Conservation (phyloP, 2,329 filamentous ascomycete species). For the Botryotinia calthae region DNA sequence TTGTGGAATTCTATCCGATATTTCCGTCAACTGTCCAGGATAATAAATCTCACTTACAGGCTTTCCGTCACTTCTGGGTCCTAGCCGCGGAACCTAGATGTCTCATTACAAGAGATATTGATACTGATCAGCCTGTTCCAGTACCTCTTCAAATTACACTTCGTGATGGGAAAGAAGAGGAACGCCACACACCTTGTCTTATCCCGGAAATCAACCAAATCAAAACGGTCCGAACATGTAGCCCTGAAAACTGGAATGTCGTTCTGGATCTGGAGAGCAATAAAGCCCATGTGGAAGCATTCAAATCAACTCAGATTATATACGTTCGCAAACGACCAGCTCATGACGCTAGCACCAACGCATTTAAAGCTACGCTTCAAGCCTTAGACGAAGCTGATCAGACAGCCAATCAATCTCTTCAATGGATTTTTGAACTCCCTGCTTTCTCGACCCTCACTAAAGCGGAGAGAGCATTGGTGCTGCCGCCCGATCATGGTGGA, state of each 20-base stretch:
- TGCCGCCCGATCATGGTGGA: constrained; percentile 45
- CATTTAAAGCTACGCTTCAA: constrained; percentile 62
- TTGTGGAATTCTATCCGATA: constrained; percentile 91
- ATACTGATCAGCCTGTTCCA: constrained; percentile 75
- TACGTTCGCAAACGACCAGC: constrained; percentile 59
- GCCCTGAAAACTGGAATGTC: constrained; percentile 65
- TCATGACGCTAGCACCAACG: constrained; percentile 52
- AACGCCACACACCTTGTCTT: constrained; percentile 41
- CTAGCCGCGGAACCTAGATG: constrained; percentile 87
- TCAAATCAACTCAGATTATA: constrained; percentile 60
- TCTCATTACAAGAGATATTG: constrained; percentile 80
- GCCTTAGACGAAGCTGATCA: constrained; percentile 59
- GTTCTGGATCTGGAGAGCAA: constrained; percentile 62
- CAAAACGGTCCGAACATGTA: constrained; percentile 47
- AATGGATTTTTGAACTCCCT: constrained; percentile 60
- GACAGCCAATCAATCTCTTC: constrained; percentile 50
- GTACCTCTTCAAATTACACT: constrained; percentile 63
- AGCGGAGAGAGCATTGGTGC: constrained; percentile 54
- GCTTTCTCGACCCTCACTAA: constrained; percentile 54
- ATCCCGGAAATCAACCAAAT: constrained; percentile 50
- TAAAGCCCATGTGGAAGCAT: constrained; percentile 53
- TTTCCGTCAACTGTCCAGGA: constrained; percentile 89
- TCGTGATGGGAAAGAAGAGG: constrained; percentile 29
- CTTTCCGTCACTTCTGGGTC: constrained; percentile 96
- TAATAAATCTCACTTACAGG: constrained; percentile 91